phyloP scores from a whole-genome alignment of 805 yeast species.

The Hanseniaspora vineae region DNA sequence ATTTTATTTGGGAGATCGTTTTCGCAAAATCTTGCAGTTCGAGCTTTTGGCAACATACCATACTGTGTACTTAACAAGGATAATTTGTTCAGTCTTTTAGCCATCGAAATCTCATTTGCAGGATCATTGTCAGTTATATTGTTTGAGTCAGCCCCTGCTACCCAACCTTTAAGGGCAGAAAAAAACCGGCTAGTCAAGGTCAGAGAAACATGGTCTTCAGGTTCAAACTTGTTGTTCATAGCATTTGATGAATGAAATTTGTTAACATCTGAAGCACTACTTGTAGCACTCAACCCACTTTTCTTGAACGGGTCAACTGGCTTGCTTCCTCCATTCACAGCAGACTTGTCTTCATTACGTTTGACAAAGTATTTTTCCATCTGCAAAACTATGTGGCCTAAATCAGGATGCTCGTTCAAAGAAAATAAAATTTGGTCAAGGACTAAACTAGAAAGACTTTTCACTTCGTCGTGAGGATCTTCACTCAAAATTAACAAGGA shows the following conservation, averaged over 20 bases:
- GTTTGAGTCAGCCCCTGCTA: not conserved
- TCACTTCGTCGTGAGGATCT: constrained; percentile 81
- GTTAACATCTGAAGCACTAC: not conserved
- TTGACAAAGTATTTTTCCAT: constrained; percentile 53
- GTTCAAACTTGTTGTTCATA: not conserved
- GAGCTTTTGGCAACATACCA: constrained; percentile 39
- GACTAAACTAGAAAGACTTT: constrained; percentile 54
- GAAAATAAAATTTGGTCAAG: constrained; percentile 60
- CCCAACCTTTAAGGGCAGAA: constrained; percentile 11
- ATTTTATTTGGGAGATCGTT: constrained; percentile 11
- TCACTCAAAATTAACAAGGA: constrained; percentile 65
- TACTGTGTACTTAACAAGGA: constrained; percentile 18
- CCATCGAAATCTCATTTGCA: constrained; percentile 2
- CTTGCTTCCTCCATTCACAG: not conserved
- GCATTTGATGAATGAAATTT: not conserved
- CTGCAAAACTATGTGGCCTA: constrained; percentile 50
- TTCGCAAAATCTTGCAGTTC: constrained; percentile 40
- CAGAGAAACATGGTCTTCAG: not conserved
- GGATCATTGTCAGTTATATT: constrained; percentile 11
- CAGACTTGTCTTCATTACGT: constrained; percentile 20
- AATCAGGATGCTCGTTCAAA: constrained; percentile 37
- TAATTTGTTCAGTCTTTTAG: constrained; percentile 8
- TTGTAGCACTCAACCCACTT: not conserved
- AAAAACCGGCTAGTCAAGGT: constrained; percentile 10
- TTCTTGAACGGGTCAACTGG: not conserved